These are phyloP conservation scores for Westerdykella sp. DNA, from an alignment of 2,329 filamentous ascomycete genomes.

Conservation along the genomic window DNA sequence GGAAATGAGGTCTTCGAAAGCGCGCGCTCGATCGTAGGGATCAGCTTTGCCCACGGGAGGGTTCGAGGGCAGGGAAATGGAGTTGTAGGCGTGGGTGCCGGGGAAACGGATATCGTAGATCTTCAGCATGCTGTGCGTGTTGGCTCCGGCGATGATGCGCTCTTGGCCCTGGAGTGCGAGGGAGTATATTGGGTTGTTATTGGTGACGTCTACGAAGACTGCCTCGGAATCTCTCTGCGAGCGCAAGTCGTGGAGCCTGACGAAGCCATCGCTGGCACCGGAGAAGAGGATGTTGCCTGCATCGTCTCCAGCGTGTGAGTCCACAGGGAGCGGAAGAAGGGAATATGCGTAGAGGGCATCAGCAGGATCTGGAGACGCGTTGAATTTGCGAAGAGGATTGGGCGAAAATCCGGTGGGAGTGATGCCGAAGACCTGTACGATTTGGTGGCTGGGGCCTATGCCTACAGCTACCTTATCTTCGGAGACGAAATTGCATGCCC, in stretches of 20 bases:
- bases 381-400: slow-evolving; percentile 37
- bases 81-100: slow-evolving; percentile 37
- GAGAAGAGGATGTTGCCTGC: slow-evolving; percentile 52
- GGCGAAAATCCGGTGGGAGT: slow-evolving; percentile 39
- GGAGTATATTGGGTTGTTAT: slow-evolving; percentile 54
- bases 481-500: slow-evolving; percentile 52
- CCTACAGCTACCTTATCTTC: slow-evolving; percentile 48
- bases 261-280: slow-evolving; percentile 54
- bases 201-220: slow-evolving; percentile 51
- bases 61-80: slow-evolving; percentile 17
- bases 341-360: slow-evolving; percentile 29
- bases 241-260: slow-evolving; percentile 56
- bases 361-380: background rate
- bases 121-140: slow-evolving; percentile 54
- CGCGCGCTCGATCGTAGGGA: background rate
- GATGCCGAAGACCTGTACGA: slow-evolving; percentile 48
- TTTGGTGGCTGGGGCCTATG: slow-evolving; percentile 38
- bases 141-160: slow-evolving; percentile 52
- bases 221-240: slow-evolving; percentile 44
- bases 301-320: slow-evolving; percentile 24
- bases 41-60: background rate
- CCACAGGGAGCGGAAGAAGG: slow-evolving; percentile 37
- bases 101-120: slow-evolving; percentile 56
- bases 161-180: slow-evolving; percentile 52
- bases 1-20: slow-evolving; percentile 13